phyloP scores from a whole-genome alignment of 345 rosid species.

The Pistacia vera region DNA sequence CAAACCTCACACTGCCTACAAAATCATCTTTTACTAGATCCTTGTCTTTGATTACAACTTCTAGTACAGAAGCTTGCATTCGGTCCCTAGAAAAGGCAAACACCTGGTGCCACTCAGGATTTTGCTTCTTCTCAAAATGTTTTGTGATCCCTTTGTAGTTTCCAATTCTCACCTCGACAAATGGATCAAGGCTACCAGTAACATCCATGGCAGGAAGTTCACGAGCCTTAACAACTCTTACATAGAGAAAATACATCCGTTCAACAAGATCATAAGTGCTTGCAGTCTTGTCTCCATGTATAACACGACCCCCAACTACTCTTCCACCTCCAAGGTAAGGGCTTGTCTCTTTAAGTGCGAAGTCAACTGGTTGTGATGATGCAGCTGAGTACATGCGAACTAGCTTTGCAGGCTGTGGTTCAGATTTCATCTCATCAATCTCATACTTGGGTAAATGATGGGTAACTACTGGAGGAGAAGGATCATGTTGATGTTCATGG shows the following conservation, averaged over 20 bases:
- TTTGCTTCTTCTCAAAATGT: conserved; percentile 83
- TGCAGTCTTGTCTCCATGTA: conserved; percentile 75
- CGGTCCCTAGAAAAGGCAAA: conserved; percentile 95
- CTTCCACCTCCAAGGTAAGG: conserved; percentile 95
- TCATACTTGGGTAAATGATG: conserved; percentile 67
- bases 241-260: conserved; percentile 91
- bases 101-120: conserved; percentile 97
- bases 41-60: conserved; percentile 88
- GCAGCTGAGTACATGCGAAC: conserved; percentile 69
- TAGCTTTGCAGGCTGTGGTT: conserved; percentile 66
- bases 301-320: conserved; percentile 85
- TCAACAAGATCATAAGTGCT: conserved; percentile 98
- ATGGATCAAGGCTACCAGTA: conserved; percentile 94
- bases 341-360: conserved; percentile 85
- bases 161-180: conserved; percentile 88
- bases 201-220: conserved; percentile 89
- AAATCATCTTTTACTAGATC: conserved; percentile 85
- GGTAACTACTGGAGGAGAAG: conserved; percentile 43
- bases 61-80: conserved; percentile 86
- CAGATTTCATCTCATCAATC: conserved; percentile 68
- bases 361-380: conserved; percentile 77
- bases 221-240: conserved; percentile 93
- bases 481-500: conserved; percentile 48
- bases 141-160: conserved; percentile 91
- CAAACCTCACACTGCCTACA: conserved; percentile 82